phyloP scores from a whole-genome alignment of 805 yeast genomes.

The Nakazawaea holstii region DNA sequence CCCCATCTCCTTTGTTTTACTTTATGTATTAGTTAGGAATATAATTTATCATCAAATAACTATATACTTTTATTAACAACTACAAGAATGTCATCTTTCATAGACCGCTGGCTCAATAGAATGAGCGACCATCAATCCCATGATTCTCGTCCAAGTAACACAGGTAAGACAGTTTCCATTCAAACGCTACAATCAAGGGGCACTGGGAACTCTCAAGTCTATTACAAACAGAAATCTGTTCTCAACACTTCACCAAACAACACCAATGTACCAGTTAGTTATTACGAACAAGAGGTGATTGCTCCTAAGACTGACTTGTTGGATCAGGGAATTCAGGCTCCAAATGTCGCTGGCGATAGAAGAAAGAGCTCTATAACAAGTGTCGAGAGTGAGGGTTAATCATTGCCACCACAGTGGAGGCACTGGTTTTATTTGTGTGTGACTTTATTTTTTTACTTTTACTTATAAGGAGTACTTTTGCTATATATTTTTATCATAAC shows the following conservation, averaged over 20 bases:
- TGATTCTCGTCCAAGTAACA: constrained; percentile 5
- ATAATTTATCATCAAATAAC: too few relatives aligned
- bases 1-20: not conserved
- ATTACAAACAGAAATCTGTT: not conserved
- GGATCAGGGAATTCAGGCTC: too few relatives aligned
- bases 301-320: constrained; percentile 1
- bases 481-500: too few relatives aligned
- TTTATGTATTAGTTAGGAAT: not conserved
- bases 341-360: too few relatives aligned
- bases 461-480: too few relatives aligned
- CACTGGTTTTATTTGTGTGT: too few relatives aligned
- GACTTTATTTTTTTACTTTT: too few relatives aligned
- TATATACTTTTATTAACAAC: too few relatives aligned
- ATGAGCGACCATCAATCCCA: constrained; percentile 2
- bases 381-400: constrained; percentile 2
- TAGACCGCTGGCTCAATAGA: constrained; percentile 11
- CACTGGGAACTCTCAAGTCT: constrained; percentile 7
- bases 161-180: not conserved
- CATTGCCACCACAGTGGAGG: too few relatives aligned
- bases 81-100: constrained; percentile 10
- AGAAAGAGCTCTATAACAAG: constrained; percentile 5
- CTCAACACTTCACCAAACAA: constrained; percentile 5
- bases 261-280: constrained; percentile 8
- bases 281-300: constrained; percentile 5
- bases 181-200: not conserved